Evolutionary conservation across 2,329 filamentous ascomycete genomes (phyloP).

Genomic region (Alternaria atra): DNA sequence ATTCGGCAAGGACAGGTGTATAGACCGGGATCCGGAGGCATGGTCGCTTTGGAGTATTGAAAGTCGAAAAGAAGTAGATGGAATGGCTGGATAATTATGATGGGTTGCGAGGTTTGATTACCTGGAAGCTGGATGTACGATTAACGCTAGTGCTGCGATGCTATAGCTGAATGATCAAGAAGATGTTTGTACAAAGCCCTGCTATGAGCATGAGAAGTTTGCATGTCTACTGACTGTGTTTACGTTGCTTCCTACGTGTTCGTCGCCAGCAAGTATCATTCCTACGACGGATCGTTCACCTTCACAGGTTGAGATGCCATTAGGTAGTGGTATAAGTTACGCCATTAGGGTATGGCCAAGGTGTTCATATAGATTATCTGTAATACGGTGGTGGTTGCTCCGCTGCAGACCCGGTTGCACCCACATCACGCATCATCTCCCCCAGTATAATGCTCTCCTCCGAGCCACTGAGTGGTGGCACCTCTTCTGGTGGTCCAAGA

Average conservation of each 20-base stretch:
- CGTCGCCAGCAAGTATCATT: neutral
- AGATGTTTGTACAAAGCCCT: neutral
- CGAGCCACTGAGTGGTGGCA: slow-evolving; percentile 13
- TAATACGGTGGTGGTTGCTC: slow-evolving; percentile 15
- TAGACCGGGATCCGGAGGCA: neutral
- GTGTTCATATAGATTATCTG: neutral
- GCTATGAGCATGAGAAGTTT: no score
- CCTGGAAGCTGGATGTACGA: neutral
- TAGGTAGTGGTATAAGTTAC: neutral
- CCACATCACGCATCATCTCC: slow-evolving; percentile 3
- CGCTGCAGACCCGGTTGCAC: neutral
- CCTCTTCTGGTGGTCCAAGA: slow-evolving; percentile 24
- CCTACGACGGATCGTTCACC: neutral
- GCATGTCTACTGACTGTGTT: no score
- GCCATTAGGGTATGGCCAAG: neutral
- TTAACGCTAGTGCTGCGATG: neutral
- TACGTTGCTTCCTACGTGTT: neutral
- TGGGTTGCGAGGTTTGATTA: neutral
- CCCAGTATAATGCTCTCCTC: slow-evolving; percentile 8
- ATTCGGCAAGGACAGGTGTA: slow-evolving; percentile 3
- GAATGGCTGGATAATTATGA: neutral
- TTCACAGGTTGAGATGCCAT: no score
- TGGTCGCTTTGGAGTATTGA: neutral
- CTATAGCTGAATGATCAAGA: neutral
- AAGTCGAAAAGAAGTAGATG: neutral